Base-by-base conservation (phyloP, 2,329 filamentous ascomycete genomes). In the Xylaria sp. region DNA sequence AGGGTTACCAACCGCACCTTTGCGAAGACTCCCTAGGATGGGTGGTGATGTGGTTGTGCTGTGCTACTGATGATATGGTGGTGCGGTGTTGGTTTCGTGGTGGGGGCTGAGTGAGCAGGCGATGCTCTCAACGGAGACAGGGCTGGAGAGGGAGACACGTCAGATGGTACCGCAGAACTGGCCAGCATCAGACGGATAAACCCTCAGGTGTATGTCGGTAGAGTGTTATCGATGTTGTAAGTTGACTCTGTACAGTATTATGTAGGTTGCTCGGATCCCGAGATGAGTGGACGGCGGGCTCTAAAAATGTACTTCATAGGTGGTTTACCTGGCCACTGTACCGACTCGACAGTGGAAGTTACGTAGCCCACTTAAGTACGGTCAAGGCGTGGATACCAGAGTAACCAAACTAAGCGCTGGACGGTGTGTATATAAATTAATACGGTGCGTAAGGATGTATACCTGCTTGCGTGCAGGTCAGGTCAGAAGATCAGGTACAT, bases 211-310 rank as follows among this genome's bases (percentile, higher is more conserved):
- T 67, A 63, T 48, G 60, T 32, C 12, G 30, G 39, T 34, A 30
- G 58, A 30, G 61, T 39, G 60, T 34, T 68, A 68, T 65, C 8
- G 58, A 68, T 65, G 66, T 62, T 65, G 56, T 65, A 63, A 65
- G 48, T 63, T 47, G 56, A 50, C n/a, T 17, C 24, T 48, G 34
- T 57, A 11, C 27, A 39, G 45, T 27, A 27, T 27, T 59, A 47
- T 45, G 21, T 24, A 39, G 45, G 36, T 50, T 62, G 62, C 61
- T 65, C 36, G 45, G 57, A 50, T 27, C 47, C 51, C 24, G 42
- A 21, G 32, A 48, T 54, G n/a, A 47, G 17, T 54, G 34, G 51
- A 42, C 24, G 24, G 24, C 24, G 4, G 24, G 24, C 24, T 60
- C 27, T 48, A 48, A 51, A 58, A 17, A 50, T 50, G 39, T 42